phyloP scores from a whole-genome alignment of 2,329 filamentous ascomycete genomes.

The Dothiorella sarmentorum region DNA sequence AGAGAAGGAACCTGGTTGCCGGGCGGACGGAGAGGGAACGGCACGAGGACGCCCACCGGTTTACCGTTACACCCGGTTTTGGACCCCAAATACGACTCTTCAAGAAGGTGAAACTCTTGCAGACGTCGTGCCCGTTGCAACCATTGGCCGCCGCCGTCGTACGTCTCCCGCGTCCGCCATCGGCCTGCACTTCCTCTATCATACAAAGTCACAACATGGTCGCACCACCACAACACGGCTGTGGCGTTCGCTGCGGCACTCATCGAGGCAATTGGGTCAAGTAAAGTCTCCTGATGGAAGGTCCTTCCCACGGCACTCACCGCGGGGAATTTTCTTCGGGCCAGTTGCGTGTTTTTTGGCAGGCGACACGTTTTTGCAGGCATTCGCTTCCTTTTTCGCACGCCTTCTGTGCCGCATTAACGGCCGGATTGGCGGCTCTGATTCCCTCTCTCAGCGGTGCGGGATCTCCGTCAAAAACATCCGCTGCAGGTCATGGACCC shows the following conservation, averaged over 20 bases:
- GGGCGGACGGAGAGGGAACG: neutral
- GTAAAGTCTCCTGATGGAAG: no score
- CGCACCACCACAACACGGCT: conserved; percentile 10
- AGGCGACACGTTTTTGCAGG: neutral
- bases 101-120: neutral
- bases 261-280: neutral
- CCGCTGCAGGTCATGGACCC: conserved; percentile 3
- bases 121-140: no score
- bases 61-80: neutral
- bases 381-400: neutral
- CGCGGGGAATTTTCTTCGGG: no score
- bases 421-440: neutral
- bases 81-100: neutral
- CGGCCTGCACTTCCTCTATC: neutral
- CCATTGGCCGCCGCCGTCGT: no score
- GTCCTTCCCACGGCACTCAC: no score
- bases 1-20: neutral
- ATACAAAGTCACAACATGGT: neutral
- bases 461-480: conserved; percentile 1
- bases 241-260: neutral
- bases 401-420: neutral
- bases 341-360: no score
- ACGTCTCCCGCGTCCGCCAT: neutral
- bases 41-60: neutral
- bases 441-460: neutral